A percentile compares a stretch with the other conserved stretches of the same genome.
Conservation (phyloP, 768 basidiomycete species). For the Neoboletus subvelutipes region DNA sequence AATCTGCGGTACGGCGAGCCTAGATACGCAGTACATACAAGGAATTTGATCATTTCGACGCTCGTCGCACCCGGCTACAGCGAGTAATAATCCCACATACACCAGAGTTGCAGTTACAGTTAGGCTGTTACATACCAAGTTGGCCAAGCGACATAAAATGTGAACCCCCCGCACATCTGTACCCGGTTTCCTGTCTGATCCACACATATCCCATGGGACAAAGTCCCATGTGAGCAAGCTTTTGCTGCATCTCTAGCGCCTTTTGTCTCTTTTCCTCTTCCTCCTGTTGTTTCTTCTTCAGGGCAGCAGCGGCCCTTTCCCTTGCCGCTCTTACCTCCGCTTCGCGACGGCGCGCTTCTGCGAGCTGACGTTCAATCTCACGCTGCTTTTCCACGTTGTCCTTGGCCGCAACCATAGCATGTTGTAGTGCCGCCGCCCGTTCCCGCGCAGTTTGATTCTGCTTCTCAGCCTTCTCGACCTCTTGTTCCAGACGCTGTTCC, state of each 20-base stretch:
- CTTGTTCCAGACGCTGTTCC: slow-evolving; percentile 18
- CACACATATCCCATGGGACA: slow-evolving; percentile 48
- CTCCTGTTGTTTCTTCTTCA: slow-evolving; percentile 35
- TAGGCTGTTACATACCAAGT: not conserved
- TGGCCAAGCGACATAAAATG: slow-evolving; percentile 38
- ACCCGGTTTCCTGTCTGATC: slow-evolving; percentile 42
- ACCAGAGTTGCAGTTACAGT: too few relatives aligned
- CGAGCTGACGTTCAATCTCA: slow-evolving; percentile 29
- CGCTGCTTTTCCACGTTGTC: slow-evolving; percentile 17
- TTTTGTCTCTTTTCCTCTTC: slow-evolving; percentile 36
- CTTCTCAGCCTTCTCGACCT: slow-evolving; percentile 16
- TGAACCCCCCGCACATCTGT: slow-evolving; percentile 46
- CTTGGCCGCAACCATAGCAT: slow-evolving; percentile 21
- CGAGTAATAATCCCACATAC: not conserved
- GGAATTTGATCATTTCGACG: not conserved
- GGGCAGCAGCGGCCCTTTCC: slow-evolving; percentile 24
- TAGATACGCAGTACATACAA: not conserved
- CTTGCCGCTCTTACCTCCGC: slow-evolving; percentile 24
- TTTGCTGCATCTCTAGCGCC: slow-evolving; percentile 39
- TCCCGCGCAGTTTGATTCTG: slow-evolving; percentile 11
- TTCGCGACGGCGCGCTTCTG: slow-evolving; percentile 32
- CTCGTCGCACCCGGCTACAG: not conserved
- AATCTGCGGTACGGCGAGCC: too few relatives aligned
- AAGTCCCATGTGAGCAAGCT: slow-evolving; percentile 46
- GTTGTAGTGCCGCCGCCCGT: slow-evolving; percentile 15